Evolutionary conservation across 371 early-diverging fungal genomes (phyloP).

Genomic region (Rhizopus arrhizus): DNA sequence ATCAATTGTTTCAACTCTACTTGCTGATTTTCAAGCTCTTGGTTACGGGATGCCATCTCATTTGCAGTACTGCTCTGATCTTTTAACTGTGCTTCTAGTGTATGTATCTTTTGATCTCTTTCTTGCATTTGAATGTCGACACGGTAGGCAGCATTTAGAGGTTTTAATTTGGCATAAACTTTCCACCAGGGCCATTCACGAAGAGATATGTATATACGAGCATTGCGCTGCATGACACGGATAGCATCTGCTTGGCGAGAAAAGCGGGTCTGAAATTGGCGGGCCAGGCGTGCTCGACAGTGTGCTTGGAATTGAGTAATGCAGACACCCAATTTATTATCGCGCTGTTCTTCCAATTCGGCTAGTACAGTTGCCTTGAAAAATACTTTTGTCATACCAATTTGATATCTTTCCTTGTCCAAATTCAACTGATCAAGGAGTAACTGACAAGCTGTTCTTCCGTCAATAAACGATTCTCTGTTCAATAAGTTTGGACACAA

Average conservation of each 20-base stretch:
- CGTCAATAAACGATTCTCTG: slow-evolving; percentile 85
- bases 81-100: slow-evolving; percentile 49
- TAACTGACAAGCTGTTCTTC: slow-evolving; percentile 78
- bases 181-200: slow-evolving; percentile 97
- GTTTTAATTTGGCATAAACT: slow-evolving; percentile 96
- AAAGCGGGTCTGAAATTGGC: slow-evolving; percentile 69
- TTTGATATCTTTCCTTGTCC: slow-evolving; percentile 82
- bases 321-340: slow-evolving; percentile 78
- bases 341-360: slow-evolving; percentile 91
- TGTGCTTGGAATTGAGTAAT: slow-evolving; percentile 88
- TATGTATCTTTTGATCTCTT: slow-evolving; percentile 56
- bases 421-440: slow-evolving; percentile 75
- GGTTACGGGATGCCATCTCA: slow-evolving; percentile 51
- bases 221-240: slow-evolving; percentile 88
- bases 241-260: slow-evolving; percentile 88
- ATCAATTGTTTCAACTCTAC: slow-evolving; percentile 51
- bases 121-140: slow-evolving; percentile 68
- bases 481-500: slow-evolving; percentile 65
- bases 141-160: slow-evolving; percentile 87
- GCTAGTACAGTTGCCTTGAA: slow-evolving; percentile 96
- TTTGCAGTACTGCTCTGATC: slow-evolving; percentile 51
- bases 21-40: slow-evolving; percentile 57
- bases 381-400: slow-evolving; percentile 97
- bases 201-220: slow-evolving; percentile 84
- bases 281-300: slow-evolving; percentile 81